Evolutionary conservation across 164 flowering plant genomes (phyloP).

Genomic region (Echeveria elegans): DNA sequence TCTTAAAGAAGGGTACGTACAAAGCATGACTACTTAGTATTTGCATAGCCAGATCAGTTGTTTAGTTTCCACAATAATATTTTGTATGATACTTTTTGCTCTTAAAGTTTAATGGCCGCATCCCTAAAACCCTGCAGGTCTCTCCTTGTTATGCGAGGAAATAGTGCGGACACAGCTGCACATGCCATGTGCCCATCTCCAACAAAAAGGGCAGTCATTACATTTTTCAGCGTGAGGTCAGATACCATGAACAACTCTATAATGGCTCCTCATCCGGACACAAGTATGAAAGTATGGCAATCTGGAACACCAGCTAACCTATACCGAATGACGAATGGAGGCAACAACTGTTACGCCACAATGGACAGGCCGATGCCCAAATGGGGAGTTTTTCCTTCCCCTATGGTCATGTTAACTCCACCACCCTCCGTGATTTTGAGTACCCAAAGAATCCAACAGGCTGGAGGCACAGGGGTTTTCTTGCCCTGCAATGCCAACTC

Average conservation of each 20-base stretch:
- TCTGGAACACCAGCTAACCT: slow-evolving; percentile 30
- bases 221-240: slow-evolving; percentile 64
- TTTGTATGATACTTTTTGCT: not conserved
- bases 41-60: not conserved
- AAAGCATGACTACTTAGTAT: slow-evolving; percentile 13
- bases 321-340: slow-evolving; percentile 31
- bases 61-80: not conserved
- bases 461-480: slow-evolving; percentile 93
- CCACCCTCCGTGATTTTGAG: slow-evolving; percentile 40
- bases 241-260: slow-evolving; percentile 28
- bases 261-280: slow-evolving; percentile 18
- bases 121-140: slow-evolving; percentile 35
- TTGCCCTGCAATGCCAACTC: slow-evolving; percentile 62
- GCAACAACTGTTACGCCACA: slow-evolving; percentile 21
- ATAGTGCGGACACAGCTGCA: slow-evolving; percentile 78
- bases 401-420: slow-evolving; percentile 62
- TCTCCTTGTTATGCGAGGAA: slow-evolving; percentile 80
- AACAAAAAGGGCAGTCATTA: slow-evolving; percentile 60
- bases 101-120: not conserved
- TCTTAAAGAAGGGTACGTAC: slow-evolving; percentile 83
- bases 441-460: slow-evolving; percentile 29
- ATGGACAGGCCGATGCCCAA: slow-evolving; percentile 13
- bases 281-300: slow-evolving; percentile 64
- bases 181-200: slow-evolving; percentile 80
- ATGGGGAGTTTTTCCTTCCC: slow-evolving; percentile 57